Evolutionary conservation across 2,329 filamentous ascomycete species (phyloP).

Genomic region (Ophiostoma quercus): DNA sequence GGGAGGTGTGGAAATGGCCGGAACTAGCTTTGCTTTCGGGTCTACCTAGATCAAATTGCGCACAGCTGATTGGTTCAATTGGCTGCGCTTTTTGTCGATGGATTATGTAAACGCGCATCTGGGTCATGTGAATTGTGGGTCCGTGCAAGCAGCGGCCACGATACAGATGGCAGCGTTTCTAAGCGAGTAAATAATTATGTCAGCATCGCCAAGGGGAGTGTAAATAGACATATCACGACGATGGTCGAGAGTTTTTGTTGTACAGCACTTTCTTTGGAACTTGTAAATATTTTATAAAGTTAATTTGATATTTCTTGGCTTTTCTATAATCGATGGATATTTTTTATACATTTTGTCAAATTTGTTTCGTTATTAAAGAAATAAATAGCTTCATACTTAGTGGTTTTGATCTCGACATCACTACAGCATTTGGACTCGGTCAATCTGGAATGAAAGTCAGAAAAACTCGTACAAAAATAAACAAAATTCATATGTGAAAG

Average conservation of each 20-base stretch:
- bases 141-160: background rate
- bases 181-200: constrained; percentile 33
- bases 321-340: background rate
- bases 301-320: background rate
- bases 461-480: no score
- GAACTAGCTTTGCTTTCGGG: constrained; percentile 15
- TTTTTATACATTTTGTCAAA: no score
- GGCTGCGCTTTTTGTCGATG: background rate
- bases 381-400: no score
- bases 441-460: no score
- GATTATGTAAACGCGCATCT: background rate
- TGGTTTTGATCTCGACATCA: background rate
- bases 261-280: no score
- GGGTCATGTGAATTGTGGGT: background rate
- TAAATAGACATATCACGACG: background rate
- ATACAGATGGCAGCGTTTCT: background rate
- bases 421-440: background rate
- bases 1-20: constrained; percentile 13
- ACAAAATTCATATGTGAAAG: no score
- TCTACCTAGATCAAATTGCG: constrained; percentile 16
- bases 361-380: no score
- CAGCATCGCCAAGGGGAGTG: background rate
- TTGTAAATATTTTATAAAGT: no score
- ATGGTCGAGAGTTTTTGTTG: background rate
- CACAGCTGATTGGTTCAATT: constrained; percentile 15